These are phyloP conservation scores for Garcia nutans DNA, from an alignment of 345 rosid species.

Conservation along the genomic window DNA sequence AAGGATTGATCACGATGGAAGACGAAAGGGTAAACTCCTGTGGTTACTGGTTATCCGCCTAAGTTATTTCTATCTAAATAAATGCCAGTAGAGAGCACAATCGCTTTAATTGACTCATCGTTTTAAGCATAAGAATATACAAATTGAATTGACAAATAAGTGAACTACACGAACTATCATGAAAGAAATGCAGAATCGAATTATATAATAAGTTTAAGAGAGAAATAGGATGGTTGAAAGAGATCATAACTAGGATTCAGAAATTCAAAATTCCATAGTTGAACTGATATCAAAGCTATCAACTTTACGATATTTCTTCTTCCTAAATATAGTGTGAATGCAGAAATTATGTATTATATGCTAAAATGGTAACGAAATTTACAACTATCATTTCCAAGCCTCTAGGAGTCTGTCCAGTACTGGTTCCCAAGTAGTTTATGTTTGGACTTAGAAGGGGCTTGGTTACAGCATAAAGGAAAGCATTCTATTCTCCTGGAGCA, in stretches of 20 bases:
- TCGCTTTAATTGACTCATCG: too few species aligned
- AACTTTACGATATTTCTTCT: conserved; percentile 4
- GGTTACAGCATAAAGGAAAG: conserved; percentile 1
- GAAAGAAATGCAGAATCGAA: conserved; percentile 1
- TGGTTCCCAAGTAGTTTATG: neutral
- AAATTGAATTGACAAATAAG: neutral
- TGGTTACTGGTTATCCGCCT: too few species aligned
- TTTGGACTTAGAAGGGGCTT: conserved; percentile 7
- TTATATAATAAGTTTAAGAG: neutral
- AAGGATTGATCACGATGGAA: too few species aligned
- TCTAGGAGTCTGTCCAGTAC: conserved; percentile 10
- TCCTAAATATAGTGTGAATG: conserved; percentile 8
- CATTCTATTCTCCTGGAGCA: conserved; percentile 19
- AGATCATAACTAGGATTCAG: neutral
- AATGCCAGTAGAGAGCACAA: too few species aligned
- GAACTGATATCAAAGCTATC: neutral
- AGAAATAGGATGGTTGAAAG: neutral
- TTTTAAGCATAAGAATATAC: neutral
- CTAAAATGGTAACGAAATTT: conserved; percentile 4
- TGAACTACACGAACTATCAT: neutral
- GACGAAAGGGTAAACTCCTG: too few species aligned
- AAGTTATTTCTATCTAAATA: too few species aligned
- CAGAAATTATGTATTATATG: neutral
- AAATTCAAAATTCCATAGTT: conserved; percentile 2
- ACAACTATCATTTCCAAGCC: conserved; percentile 13